Evolutionary conservation across 225 moss, liverwort and hornwort species (phyloP).

Genomic region (Anthoceros angustus): DNA sequence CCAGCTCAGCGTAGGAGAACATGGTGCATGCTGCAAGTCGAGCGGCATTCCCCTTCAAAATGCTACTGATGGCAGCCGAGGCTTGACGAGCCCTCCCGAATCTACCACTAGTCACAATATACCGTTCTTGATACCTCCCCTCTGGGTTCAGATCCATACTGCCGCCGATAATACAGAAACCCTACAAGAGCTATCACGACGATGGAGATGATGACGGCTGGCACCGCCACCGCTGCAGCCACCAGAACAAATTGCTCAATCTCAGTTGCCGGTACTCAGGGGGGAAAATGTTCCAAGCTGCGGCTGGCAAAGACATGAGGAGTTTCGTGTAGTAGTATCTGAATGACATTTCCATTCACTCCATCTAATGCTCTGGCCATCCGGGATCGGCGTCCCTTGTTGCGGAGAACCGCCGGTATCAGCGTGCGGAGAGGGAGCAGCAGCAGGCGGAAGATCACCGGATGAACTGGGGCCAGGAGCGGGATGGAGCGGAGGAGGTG

Average conservation of each 20-base stretch:
- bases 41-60: background rate
- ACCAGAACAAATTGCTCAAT: background rate
- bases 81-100: background rate
- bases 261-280: background rate
- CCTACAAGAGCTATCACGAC: background rate
- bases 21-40: background rate
- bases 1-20: background rate
- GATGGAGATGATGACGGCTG: background rate
- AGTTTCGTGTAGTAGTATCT: too few species aligned
- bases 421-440: too few species aligned
- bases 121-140: background rate
- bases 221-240: background rate
- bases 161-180: background rate
- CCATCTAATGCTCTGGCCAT: too few species aligned
- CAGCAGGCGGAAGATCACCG: too few species aligned
- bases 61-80: background rate
- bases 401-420: too few species aligned
- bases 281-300: too few species aligned
- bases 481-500: too few species aligned
- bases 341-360: too few species aligned
- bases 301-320: too few species aligned
- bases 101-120: background rate
- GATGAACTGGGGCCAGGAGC: too few species aligned
- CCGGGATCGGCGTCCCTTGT: too few species aligned
- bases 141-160: background rate